Evolutionary conservation across 1,284 basidiomycete species (phyloP).

Genomic region (Sanghuangporus sanghuang): DNA sequence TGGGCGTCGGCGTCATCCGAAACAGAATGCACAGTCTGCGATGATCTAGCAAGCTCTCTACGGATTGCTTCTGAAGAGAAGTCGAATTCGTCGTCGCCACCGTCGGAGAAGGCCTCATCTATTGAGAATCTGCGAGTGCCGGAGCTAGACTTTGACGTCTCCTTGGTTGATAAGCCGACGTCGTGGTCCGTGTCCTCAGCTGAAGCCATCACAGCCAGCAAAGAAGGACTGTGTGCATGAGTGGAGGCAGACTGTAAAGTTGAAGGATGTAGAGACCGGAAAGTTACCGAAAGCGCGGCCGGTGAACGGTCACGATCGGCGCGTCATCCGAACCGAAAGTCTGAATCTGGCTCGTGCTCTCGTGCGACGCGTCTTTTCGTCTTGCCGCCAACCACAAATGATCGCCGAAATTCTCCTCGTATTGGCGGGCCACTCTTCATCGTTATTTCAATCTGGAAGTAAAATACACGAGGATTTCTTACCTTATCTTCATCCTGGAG

Average conservation of each 20-base stretch:
- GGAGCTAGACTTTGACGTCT: background rate
- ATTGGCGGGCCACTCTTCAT: constrained; percentile 79
- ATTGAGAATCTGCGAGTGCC: constrained; percentile 33
- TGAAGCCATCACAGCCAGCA: background rate
- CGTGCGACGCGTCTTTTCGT: background rate
- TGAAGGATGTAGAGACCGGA: background rate
- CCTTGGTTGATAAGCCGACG: background rate
- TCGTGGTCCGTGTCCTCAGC: background rate
- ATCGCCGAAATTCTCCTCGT: constrained; percentile 82
- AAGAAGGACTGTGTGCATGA: background rate
- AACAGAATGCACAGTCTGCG: constrained; percentile 17
- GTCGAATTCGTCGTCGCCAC: constrained; percentile 46
- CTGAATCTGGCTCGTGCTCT: too few relatives aligned
- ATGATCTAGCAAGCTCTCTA: constrained; percentile 49
- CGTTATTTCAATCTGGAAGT: constrained; percentile 61
- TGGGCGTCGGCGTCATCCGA: constrained; percentile 29
- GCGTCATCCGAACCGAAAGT: background rate
- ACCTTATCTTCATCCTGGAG: constrained; percentile 79
- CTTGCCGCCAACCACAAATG: constrained; percentile 36
- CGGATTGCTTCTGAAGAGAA: constrained; percentile 57
- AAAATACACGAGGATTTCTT: constrained; percentile 60
- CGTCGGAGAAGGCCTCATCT: constrained; percentile 66
- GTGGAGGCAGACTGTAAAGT: background rate
- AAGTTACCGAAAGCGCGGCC: background rate
- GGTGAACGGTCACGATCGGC: background rate